These are phyloP conservation scores for Meredithiella fracta DNA, from an alignment of 2,329 filamentous ascomycete species.

Conservation along the genomic window DNA sequence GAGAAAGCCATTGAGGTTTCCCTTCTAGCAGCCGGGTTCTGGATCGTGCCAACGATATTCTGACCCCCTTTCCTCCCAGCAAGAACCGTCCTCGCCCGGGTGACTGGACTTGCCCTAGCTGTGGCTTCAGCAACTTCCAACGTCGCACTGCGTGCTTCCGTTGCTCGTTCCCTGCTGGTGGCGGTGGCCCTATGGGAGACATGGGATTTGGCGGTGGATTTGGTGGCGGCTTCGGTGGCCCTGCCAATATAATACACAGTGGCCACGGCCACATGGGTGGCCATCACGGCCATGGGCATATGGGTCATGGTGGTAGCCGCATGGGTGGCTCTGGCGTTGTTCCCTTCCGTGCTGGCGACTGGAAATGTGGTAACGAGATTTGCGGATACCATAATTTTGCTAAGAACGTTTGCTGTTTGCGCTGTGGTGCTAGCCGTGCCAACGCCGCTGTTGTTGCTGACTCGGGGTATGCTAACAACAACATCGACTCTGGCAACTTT, in stretches of 20 bases:
- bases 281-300: conserved; percentile 28
- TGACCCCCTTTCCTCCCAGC: conserved; percentile 93
- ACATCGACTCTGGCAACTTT: conserved; percentile 22
- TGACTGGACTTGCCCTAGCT: conserved; percentile 98
- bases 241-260: conserved; percentile 52
- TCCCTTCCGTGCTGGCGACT: conserved; percentile 94
- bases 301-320: conserved; percentile 45
- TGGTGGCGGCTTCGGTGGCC: conserved; percentile 49
- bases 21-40: conserved; percentile 93
- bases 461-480: conserved; percentile 78
- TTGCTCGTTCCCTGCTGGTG: conserved; percentile 94
- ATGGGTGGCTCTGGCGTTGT: conserved; percentile 74
- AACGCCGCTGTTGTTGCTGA: conserved; percentile 89
- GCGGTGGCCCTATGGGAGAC: conserved; percentile 49
- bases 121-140: conserved; percentile 98
- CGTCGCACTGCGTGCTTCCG: conserved; percentile 96
- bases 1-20: conserved; percentile 99
- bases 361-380: conserved; percentile 95
- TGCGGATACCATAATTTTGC: conserved; percentile 99
- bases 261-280: conserved; percentile 26
- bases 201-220: conserved; percentile 46
- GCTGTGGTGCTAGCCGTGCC: conserved; percentile 87
- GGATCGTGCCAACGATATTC: conserved; percentile 85
- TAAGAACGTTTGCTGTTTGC: conserved; percentile 95
- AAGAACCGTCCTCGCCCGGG: conserved; percentile 95